phyloP scores from a whole-genome alignment of 2,329 filamentous ascomycete genomes.

The Huntiella omanensis region DNA sequence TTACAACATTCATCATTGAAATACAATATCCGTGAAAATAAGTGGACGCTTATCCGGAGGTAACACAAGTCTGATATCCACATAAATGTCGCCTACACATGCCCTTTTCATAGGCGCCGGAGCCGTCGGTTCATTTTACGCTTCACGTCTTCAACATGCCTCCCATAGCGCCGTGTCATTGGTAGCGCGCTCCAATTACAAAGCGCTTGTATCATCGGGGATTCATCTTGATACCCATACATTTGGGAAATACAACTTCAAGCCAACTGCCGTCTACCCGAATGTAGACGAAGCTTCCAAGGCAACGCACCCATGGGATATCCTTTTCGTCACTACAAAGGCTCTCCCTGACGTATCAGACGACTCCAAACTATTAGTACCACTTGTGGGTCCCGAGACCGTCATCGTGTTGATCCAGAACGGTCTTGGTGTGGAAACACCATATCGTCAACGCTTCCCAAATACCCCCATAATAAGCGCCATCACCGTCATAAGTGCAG shows the following conservation, averaged over 20 bases:
- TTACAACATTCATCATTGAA: no score
- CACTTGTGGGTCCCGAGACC: constrained; percentile 34
- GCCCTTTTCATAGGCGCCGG: constrained; percentile 52
- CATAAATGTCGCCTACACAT: constrained; percentile 20
- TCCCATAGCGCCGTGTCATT: constrained; percentile 41
- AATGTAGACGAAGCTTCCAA: constrained; percentile 36
- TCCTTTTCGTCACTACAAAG: constrained; percentile 52
- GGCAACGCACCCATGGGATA: constrained; percentile 27
- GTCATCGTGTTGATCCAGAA: constrained; percentile 52
- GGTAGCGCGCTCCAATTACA: constrained; percentile 57
- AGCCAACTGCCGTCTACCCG: constrained; percentile 41
- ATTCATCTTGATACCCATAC: constrained; percentile 45
- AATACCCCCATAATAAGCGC: constrained; percentile 41
- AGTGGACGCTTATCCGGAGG: no score
- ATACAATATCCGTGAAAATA: no score
- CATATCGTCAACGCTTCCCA: constrained; percentile 44
- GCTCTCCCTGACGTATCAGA: constrained; percentile 45
- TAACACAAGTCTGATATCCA: background rate
- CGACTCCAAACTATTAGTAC: constrained; percentile 41
- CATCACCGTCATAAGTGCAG: constrained; percentile 51
- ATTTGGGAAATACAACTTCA: constrained; percentile 49
- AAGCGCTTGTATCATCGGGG: constrained; percentile 38
- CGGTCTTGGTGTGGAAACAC: constrained; percentile 49
- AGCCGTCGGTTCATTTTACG: constrained; percentile 56
- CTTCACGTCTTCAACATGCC: constrained; percentile 44